Evolutionary conservation across 805 yeast species (phyloP).

Genomic region (Barnettozyma californica): DNA sequence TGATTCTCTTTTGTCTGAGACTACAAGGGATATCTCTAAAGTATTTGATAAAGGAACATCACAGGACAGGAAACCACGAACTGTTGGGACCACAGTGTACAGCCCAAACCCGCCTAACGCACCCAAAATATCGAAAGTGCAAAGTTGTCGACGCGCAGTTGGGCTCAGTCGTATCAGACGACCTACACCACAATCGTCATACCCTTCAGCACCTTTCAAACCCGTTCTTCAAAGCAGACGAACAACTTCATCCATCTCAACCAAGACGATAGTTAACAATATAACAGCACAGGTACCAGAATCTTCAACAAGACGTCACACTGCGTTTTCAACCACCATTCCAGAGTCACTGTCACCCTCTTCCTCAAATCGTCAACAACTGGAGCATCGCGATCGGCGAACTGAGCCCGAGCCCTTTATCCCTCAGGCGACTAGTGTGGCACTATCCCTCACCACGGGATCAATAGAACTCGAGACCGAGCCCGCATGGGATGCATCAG

Average conservation of each 20-base stretch:
- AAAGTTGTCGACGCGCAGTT: neutral
- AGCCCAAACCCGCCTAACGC: neutral
- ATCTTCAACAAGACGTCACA: neutral
- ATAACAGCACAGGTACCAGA: no score
- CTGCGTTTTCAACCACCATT: neutral
- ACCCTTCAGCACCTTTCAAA: neutral
- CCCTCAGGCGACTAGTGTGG: neutral
- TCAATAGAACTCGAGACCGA: neutral
- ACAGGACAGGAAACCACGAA: slow-evolving; percentile 1
- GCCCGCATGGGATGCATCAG: neutral
- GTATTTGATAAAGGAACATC: slow-evolving; percentile 10
- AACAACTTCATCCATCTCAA: neutral
- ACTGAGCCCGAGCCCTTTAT: neutral
- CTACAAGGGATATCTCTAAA: slow-evolving; percentile 16
- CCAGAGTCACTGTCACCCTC: neutral
- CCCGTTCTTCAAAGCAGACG: neutral
- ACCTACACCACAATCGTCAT: neutral
- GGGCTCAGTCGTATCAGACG: neutral
- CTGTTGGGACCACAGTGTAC: neutral
- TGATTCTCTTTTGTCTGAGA: slow-evolving; percentile 9
- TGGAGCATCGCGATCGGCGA: neutral
- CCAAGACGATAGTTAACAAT: no score
- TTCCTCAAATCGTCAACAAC: neutral
- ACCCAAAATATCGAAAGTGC: neutral
- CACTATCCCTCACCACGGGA: neutral